Evolutionary conservation across 805 yeast species (phyloP), one percentile per base, ranked within the genome.

Genomic region (Candida vaughaniae): DNA sequence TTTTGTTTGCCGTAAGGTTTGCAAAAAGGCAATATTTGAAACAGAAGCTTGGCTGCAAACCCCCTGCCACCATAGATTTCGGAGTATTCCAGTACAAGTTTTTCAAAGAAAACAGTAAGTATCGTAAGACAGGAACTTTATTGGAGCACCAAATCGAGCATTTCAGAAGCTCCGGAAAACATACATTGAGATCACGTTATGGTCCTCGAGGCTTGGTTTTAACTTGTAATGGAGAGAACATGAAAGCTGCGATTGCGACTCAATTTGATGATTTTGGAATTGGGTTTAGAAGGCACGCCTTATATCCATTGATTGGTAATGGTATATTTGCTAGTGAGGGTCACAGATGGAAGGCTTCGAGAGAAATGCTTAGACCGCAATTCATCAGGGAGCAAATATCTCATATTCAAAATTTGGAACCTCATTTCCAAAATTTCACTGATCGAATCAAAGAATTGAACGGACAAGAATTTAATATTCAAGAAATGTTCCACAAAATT

Each of bases 241-340:
- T 61, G 26, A 64, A 64, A 39, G 64, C 66, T 2, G 17, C 59
- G 11, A 46, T 63, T 31, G 61, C 64, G 10, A 62, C 66, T n/a
- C 68, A 64, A 35, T 62, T 63, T 47, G 55, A 60, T 33, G 65
- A 62, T 41, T 64, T 58, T 42, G 47, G 46, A 20, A 51, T 64
- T 11, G 71, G 69, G 1, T 16, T 43, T 5, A 53, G 69, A 36
- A 55, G 49, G 31, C 37, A 46, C 3, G 57, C 48, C 14, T 55
- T 61, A 39, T 34, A 45, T 16, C 60, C 64, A 19, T 47, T 64
- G 19, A 43, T 64, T 29, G 71, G 69, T 1, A 60, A 61, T 40
- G 69, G 69, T 4, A 57, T 64, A 15, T 64, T 64, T 48, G 63
- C 69, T 16, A 55, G 60, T 34, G 69, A 64, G 38, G 60, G 62